Evolutionary conservation across 2,329 filamentous ascomycete species (phyloP).

Genomic region (Lanzia echinophila): DNA sequence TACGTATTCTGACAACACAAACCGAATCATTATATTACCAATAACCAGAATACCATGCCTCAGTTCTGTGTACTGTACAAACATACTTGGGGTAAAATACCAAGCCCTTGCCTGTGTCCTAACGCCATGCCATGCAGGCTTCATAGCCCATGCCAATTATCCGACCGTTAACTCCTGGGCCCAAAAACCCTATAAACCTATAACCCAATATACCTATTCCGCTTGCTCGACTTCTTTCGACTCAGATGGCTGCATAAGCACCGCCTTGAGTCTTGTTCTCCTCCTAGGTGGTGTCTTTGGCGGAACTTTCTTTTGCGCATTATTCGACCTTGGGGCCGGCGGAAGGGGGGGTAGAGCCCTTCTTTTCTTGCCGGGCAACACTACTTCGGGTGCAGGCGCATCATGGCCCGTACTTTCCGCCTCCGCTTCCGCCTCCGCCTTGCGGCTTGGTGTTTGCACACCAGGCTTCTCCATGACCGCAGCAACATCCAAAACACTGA

Average conservation of each 20-base stretch:
- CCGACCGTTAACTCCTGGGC: too few species aligned
- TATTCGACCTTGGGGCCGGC: slow-evolving; percentile 19
- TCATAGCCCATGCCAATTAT: too few species aligned
- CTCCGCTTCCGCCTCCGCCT: slow-evolving; percentile 31
- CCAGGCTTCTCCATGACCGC: slow-evolving; percentile 76
- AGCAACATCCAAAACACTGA: slow-evolving; percentile 73
- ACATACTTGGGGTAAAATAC: too few species aligned
- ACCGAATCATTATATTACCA: too few species aligned
- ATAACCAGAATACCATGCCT: too few species aligned
- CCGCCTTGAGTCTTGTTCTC: slow-evolving; percentile 27
- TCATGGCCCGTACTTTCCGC: slow-evolving; percentile 25
- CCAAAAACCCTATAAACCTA: neutral
- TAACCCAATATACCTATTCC: neutral
- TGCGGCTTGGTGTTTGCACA: slow-evolving; percentile 71
- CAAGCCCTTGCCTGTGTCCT: too few species aligned
- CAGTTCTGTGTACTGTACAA: neutral
- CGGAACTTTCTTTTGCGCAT: slow-evolving; percentile 27
- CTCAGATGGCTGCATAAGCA: slow-evolving; percentile 6
- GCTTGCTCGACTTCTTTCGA: slow-evolving; percentile 3
- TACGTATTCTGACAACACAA: too few species aligned
- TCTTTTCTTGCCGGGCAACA: slow-evolving; percentile 14
- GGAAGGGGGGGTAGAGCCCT: slow-evolving; percentile 25
- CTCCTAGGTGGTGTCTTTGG: slow-evolving; percentile 30
- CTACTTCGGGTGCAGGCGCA: slow-evolving; percentile 17
- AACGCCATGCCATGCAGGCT: too few species aligned